Evolutionary conservation across 2,329 filamentous ascomycete species (phyloP), one percentile per base, ranked within the genome.

Genomic region (Talaromyces sp.): DNA sequence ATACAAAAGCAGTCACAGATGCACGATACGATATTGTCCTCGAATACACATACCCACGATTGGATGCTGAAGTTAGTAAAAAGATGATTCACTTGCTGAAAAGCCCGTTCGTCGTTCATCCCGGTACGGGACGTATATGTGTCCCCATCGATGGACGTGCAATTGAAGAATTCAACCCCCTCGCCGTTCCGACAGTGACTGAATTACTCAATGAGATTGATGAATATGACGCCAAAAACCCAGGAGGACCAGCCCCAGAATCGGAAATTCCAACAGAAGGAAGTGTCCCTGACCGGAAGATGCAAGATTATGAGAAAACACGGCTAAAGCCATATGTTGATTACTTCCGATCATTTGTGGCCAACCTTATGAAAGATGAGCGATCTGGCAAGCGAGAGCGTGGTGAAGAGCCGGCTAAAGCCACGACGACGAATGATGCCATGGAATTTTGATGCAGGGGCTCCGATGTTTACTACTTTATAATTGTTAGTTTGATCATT

Each of bases 61-160:
- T 99, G 60, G 95, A 99, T 81, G 93, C 95, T 64, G 92, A 96
- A 76, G 95, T 99, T 73, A 95, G 90, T 72, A 98, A 98, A 82
- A 96, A 97, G 75, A 86, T 96, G 61, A 98, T 97, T 79, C 95
- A 99, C 83, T 86, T 99, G 83, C 87, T 99, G 68, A 99, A 99
- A 75, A 93, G 89, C 65, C 95, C 95, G 0, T 99, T 99, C 72
- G 94, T 97, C 64, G 89, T 99, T 42, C 95, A 99, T 74, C 95
- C 95, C 0, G 92, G 92, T 18, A 99, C 95, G 0, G 94, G 95
- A 0, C 82, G 94, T 60, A 91, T 99, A 6, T 99, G 95, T 79
- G 95, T 99, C 57, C 95, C 95, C 1, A 98, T 99, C 69, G 91
- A 98, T 73, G 85, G 87, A 1, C 79, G 80, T 40, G 82, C 79